Conservation (phyloP, 1,284 basidiomycete species). For the Inonotus hispidus region DNA sequence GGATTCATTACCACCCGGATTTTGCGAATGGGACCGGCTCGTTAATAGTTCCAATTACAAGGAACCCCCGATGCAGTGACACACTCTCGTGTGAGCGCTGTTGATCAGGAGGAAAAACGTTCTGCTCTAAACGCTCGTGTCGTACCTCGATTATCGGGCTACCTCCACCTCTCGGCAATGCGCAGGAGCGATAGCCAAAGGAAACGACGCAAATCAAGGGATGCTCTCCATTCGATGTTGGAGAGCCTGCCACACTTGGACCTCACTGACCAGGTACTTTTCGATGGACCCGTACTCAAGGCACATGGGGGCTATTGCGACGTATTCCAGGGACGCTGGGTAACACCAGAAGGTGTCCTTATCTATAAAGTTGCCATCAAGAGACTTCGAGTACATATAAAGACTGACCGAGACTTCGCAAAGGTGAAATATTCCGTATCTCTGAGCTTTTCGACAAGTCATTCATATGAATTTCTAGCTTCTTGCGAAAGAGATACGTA, state of each 20-base stretch:
- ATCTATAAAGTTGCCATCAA: constrained; percentile 9
- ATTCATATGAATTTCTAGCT: background rate
- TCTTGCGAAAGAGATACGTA: constrained; percentile 12
- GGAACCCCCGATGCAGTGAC: background rate
- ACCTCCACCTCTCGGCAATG: background rate
- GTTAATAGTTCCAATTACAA: background rate
- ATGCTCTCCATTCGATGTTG: constrained; percentile 2
- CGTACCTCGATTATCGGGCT: background rate
- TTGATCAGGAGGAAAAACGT: background rate
- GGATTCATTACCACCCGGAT: background rate
- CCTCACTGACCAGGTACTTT: background rate
- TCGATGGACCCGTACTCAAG: constrained; percentile 4
- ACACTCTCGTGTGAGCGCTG: background rate
- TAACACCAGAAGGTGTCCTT: background rate
- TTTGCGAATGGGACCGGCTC: background rate
- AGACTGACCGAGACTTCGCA: constrained; percentile 2
- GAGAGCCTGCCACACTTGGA: constrained; percentile 7
- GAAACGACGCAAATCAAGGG: background rate
- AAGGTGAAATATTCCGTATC: background rate
- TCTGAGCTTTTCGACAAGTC: background rate
- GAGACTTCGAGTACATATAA: constrained; percentile 6
- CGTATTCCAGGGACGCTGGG: constrained; percentile 13
- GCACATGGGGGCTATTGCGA: constrained; percentile 16
- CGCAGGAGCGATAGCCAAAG: background rate
- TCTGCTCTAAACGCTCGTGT: background rate